Conservation (phyloP, 1,139 yeast genomes). For the Diutina ranongensis region DNA sequence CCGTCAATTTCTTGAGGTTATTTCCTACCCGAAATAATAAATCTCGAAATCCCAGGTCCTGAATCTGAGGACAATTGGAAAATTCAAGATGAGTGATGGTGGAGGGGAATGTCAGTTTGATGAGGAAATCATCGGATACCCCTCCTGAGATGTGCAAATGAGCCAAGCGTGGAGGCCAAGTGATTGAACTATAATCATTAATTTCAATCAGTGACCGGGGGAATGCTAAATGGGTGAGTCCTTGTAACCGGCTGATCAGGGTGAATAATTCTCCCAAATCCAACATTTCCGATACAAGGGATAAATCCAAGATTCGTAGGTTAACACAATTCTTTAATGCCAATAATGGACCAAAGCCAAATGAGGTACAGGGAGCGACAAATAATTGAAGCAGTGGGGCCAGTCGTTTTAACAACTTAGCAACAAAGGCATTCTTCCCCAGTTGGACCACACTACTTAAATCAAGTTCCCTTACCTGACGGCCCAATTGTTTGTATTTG, state of each 20-base stretch:
- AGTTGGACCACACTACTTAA: conserved; percentile 72
- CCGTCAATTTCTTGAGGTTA: conserved; percentile 47
- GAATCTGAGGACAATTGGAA: conserved; percentile 78
- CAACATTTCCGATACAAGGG: conserved; percentile 87
- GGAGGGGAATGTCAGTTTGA: conserved; percentile 53
- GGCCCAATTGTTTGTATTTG: conserved; percentile 27
- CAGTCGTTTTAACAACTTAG: conserved; percentile 70
- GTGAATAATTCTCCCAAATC: conserved; percentile 68
- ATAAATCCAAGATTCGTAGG: conserved; percentile 57
- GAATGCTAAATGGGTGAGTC: conserved; percentile 66
- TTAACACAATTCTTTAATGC: conserved; percentile 61
- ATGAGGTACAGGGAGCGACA: conserved; percentile 90
- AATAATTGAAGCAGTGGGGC: conserved; percentile 51
- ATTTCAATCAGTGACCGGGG: conserved; percentile 84
- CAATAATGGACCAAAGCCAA: conserved; percentile 80
- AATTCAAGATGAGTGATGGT: conserved; percentile 65
- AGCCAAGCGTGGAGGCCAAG: conserved; percentile 73
- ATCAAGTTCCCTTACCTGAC: conserved; percentile 46
- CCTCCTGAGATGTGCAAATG: conserved; percentile 81
- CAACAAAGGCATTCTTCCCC: conserved; percentile 88
- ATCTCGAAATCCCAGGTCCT: conserved; percentile 47
- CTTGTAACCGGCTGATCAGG: conserved; percentile 52
- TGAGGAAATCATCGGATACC: conserved; percentile 67
- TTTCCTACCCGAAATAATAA: conserved; percentile 55
- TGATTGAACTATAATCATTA: conserved; percentile 32